Base-by-base conservation (phyloP, 2,329 filamentous ascomycete genomes). In the Colletotrichum sp. region DNA sequence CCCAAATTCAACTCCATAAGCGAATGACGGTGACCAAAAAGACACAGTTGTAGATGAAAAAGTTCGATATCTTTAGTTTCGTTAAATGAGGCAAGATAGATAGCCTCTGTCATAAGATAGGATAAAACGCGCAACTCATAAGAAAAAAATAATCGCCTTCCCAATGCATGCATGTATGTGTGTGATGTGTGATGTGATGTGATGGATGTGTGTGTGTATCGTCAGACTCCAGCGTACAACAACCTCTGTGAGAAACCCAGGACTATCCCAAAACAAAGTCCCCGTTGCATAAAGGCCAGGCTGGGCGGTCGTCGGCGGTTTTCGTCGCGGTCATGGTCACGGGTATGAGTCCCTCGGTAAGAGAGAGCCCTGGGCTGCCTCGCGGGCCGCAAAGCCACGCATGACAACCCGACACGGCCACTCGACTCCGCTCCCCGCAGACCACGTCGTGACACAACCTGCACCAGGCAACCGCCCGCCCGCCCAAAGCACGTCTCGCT, bases 91-190 rank as follows among this genome's bases (percentile, higher is more conserved):
- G 24, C 26, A 13, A 21, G 55, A 30, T 59, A 59, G 8, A 32
- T 4, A 13, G 44, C n/a, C 44, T 2, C 6, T 24, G 7, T 21
- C n/a, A 52, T 13, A 21, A 52, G 44, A 52, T 52, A 32, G 44
- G 2, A 8, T 52, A 21, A 52, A 52, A 52, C 44, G n/a, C n/a
- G 44, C 39, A 60, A 49, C 18, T 52, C 32, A 26, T 64, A 68
- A 64, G 8, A 72, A 5, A 68, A 32, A 13, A 57, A 55, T 34
- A 66, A 52, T 75, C 69, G 72, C 75, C 72, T 66, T 71, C 65
- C 71, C 68, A 75, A 75, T 76, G 72, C 76, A 77, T 78, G 77
- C 76, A 77, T 64, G 18, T 76, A 67, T 77, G 55, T 77, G 65
- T 78, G 75, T 77, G 70, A 44, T 77, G 44, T 77, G 68, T 78